phyloP scores from a whole-genome alignment of 2,329 filamentous ascomycete species.

The Paraphaeosphaeria minitans region DNA sequence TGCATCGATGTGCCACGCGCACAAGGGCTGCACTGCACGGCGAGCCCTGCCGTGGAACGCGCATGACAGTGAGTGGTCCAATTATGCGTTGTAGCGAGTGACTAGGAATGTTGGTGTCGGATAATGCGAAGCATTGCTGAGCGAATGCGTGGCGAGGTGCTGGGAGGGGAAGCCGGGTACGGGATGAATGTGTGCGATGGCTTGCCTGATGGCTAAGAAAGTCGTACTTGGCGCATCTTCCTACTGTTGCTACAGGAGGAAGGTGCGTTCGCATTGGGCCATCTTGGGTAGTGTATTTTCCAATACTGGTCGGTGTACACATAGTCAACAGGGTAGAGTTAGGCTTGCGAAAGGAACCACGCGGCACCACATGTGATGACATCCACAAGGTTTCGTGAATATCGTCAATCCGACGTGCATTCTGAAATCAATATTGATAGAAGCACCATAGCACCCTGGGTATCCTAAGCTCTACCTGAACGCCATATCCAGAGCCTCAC shows the following conservation, averaged over 20 bases:
- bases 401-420: not conserved
- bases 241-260: not conserved
- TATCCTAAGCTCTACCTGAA: conserved; percentile 10
- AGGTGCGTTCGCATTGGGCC: not conserved
- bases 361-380: not conserved
- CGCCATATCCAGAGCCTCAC: conserved; percentile 16
- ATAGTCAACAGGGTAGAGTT: not conserved
- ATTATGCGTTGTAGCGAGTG: not conserved
- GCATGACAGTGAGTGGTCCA: not conserved
- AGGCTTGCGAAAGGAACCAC: not conserved
- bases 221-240: not conserved
- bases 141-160: not conserved
- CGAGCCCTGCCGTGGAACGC: not conserved
- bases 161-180: not conserved
- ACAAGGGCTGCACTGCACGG: not conserved
- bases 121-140: not conserved
- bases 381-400: not conserved
- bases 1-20: not conserved
- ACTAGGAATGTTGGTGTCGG: not conserved
- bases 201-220: not conserved
- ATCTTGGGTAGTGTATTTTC: not conserved
- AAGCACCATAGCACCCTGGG: not conserved
- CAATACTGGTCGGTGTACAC: not conserved
- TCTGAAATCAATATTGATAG: not conserved
- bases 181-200: not conserved